Evolutionary conservation across 164 flowering plant species (phyloP), one percentile per base, ranked within the genome.

Genomic region (Stephania yunnanensis): DNA sequence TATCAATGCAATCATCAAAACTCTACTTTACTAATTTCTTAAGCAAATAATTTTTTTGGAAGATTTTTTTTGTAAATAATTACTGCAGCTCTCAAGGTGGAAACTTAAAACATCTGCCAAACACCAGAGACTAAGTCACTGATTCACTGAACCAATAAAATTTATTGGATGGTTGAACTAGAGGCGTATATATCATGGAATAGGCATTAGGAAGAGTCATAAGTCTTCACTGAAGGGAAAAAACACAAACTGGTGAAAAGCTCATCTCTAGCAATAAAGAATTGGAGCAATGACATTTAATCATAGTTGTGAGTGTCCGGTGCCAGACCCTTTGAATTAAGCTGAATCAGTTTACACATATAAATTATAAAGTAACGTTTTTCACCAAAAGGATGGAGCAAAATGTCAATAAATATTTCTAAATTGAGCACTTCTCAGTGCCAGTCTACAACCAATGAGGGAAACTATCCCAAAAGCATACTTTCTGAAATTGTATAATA

Each of bases 401-500:
- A 66, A 55, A 72, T 58, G 30, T 19, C 17, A 68, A 72, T 8
- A 31, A 75, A 17, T 20, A 53, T 36, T 45, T 79, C 69, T 64
- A 68, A 67, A 61, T n/a, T 20, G 46, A 72, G 68, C 69, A 76
- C 10, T 69, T 50, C 58, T 73, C 8, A 19, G 71, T 45, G 65
- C 45, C 58, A 45, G 45, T 46, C 17, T n/a, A 22, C 71, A 36
- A 10, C 63, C 11, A 31, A 42, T 30, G 46, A 63, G 69, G 55
- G 29, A 58, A 48, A 71, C 70, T 71, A 68, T 46, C 29, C 44
- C 53, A 74, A 61, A 46, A 50, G 55, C 72, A 45, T 46, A 70
- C 42, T 72, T 74, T 66, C 65, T 76, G 74, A 78, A 74, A 36
- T 36, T 36, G 42, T 36, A 36, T 17, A 58, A 48, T 11, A n/a